phyloP scores from a whole-genome alignment of 352 stramenopile genomes.

The Globisporangium camurandrum region DNA sequence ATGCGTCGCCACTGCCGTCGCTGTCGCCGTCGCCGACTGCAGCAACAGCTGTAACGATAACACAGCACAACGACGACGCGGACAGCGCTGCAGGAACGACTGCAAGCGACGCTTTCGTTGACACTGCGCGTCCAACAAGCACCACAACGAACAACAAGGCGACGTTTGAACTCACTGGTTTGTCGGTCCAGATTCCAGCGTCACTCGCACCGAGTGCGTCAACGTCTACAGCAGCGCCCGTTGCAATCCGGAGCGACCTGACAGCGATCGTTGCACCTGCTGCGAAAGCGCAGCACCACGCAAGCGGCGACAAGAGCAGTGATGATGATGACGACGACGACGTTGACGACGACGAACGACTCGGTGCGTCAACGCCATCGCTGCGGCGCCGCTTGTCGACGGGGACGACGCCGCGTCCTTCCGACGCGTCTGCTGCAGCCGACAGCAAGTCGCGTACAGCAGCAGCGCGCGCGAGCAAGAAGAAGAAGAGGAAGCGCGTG shows the following conservation, averaged over 20 bases:
- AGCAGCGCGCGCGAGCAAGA: conserved; percentile 21
- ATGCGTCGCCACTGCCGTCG: not conserved
- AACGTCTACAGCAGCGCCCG: not conserved
- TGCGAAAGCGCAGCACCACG: not conserved
- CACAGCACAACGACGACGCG: not conserved
- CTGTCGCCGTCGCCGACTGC: conserved; percentile 4
- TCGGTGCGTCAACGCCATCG: conserved; percentile 15
- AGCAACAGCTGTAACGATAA: too few relatives aligned
- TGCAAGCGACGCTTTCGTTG: conserved; percentile 2
- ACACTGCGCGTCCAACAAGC: not conserved
- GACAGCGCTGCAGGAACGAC: not conserved
- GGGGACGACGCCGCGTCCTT: conserved; percentile 4
- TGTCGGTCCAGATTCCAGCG: conserved; percentile 22
- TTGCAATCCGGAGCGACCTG: not conserved
- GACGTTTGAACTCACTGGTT: too few relatives aligned
- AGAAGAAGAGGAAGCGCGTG: conserved; percentile 39
- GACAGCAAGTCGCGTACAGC: conserved; percentile 3
- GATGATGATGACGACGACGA: conserved; percentile 49
- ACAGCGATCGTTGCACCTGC: not conserved
- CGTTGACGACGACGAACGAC: conserved; percentile 34
- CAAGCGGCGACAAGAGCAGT: conserved; percentile 23
- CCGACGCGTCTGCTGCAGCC: conserved; percentile 1
- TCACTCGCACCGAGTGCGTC: conserved; percentile 17
- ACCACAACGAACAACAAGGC: conserved; percentile 9
- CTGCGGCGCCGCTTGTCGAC: conserved; percentile 12